Evolutionary conservation across 169 alveolate species (phyloP).

Genomic region (Plasmodium adleri): DNA sequence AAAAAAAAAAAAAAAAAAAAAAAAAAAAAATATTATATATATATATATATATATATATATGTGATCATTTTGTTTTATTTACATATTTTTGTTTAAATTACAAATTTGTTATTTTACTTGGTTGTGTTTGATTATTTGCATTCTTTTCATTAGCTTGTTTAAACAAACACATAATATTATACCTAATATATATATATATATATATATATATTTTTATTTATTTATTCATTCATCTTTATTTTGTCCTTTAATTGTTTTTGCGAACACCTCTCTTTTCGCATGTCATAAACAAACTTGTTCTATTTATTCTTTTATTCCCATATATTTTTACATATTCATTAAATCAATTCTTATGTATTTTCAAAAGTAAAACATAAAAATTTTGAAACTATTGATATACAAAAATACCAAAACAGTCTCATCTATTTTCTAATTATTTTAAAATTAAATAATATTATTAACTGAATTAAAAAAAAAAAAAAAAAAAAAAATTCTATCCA

Average conservation of each 20-base stretch:
- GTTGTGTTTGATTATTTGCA: too few relatives aligned
- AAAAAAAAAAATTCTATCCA: conserved; percentile 7
- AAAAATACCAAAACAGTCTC: background rate
- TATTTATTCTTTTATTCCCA: too few relatives aligned
- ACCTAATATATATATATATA: background rate
- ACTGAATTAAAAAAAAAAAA: background rate
- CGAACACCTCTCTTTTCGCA: too few relatives aligned
- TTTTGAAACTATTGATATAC: too few relatives aligned
- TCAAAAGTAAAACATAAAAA: too few relatives aligned
- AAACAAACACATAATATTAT: too few relatives aligned
- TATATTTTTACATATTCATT: too few relatives aligned
- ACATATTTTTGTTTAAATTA: conserved; percentile 33
- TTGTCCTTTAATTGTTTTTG: too few relatives aligned
- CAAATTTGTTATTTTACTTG: conserved; percentile 31
- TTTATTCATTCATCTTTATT: background rate
- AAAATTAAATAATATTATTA: conserved; percentile 16
- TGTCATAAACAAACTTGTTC: too few relatives aligned
- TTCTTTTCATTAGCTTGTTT: too few relatives aligned
- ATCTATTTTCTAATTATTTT: conserved; percentile 17
- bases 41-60: background rate
- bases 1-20: conserved; percentile 12
- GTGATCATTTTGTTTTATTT: conserved; percentile 5
- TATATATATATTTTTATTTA: background rate
- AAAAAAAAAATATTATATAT: conserved; percentile 2
- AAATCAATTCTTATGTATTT: too few relatives aligned